These are phyloP conservation scores for Rhodamnia rubescens DNA, from an alignment of 345 rosid genomes.

Conservation along the genomic window DNA sequence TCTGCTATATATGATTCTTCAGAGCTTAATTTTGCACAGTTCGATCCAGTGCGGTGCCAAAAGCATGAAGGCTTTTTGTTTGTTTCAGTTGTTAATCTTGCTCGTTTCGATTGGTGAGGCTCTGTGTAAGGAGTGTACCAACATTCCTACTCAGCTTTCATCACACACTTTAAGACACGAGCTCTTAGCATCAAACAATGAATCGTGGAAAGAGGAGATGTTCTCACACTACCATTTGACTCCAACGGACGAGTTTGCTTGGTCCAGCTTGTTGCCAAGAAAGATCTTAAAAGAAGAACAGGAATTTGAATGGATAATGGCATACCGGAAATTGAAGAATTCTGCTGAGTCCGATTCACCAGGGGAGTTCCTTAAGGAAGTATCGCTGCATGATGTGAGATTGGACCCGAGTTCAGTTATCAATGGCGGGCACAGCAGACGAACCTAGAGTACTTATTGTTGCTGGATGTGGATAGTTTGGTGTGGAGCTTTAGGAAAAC, in stretches of 20 bases:
- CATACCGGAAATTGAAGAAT: constrained; percentile 63
- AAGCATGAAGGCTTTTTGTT: constrained; percentile 17
- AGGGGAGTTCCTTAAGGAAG: constrained; percentile 51
- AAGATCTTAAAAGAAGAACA: constrained; percentile 58
- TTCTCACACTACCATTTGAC: constrained; percentile 71
- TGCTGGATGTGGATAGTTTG: constrained; percentile 72
- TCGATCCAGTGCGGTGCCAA: background rate
- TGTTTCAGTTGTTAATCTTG: constrained; percentile 9
- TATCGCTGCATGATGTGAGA: constrained; percentile 74
- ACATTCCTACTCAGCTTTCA: constrained; percentile 47
- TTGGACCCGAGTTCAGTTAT: constrained; percentile 39
- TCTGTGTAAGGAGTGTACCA: constrained; percentile 78
- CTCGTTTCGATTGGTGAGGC: constrained; percentile 7
- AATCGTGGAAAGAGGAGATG: constrained; percentile 54
- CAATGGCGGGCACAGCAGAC: constrained; percentile 84
- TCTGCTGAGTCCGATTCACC: constrained; percentile 10
- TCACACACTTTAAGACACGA: constrained; percentile 68
- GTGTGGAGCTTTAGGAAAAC: constrained; percentile 80
- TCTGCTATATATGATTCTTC: background rate
- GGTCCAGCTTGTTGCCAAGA: constrained; percentile 70
- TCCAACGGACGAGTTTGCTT: constrained; percentile 76
- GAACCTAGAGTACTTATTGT: constrained; percentile 70
- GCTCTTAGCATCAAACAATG: constrained; percentile 51
- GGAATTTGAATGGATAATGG: constrained; percentile 56
- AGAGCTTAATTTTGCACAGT: background rate